Evolutionary conservation across 176 grass and related monocot species (phyloP), one percentile per base, ranked within the genome.

Genomic region (maize (Zea mays)): DNA sequence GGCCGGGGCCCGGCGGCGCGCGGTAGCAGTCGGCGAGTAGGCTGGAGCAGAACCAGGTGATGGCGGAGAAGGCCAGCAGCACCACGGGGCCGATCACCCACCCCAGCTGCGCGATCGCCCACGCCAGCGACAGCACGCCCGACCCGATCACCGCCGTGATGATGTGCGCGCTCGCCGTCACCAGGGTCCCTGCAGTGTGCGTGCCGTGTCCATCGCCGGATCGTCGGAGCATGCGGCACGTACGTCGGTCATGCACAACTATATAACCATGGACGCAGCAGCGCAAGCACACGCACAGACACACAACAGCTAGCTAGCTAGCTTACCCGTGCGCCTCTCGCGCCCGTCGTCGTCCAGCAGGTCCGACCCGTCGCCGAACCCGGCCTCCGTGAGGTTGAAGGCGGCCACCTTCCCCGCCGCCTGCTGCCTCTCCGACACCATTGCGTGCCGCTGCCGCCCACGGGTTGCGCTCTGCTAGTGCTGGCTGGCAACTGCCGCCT

Each of bases 121-220:
- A 98, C 10, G 91, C 91, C 48, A 98, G 73, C 42, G 95, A 98
- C 27, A 98, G 91, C 78, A 98, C 95, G 13, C 95, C 95, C 3
- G 95, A 98, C 0, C 91, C 95, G 77, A 98, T 98, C 77, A 98
- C 95, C 62, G 95, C 95, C 6, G 95, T 98, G 43, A 97, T 92
- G 57, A 97, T 97, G 79, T 97, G 94, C 2, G 95, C 91, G 65
- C 95, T 98, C 57, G 95, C 91, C 56, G 95, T 98, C 38, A 86
- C n/a, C 77, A 94, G 72, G 15, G 86, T 97, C 52, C 94, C 94
- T 97, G 78, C n/a, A 46, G 1, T 6, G n/a, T n/a, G n/a, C n/a
- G n/a, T n/a, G 27, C 27, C 27, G 27, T 27, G 27, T 27, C 27
- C 27, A 27, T 27, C 27, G 27, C 27, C 27, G 27, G 27, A 27